A percentile compares a stretch with the other conserved stretches of the same genome.
phyloP scores from a whole-genome alignment of 148 eudicot genomes.

The Salicornia ramosissima region DNA sequence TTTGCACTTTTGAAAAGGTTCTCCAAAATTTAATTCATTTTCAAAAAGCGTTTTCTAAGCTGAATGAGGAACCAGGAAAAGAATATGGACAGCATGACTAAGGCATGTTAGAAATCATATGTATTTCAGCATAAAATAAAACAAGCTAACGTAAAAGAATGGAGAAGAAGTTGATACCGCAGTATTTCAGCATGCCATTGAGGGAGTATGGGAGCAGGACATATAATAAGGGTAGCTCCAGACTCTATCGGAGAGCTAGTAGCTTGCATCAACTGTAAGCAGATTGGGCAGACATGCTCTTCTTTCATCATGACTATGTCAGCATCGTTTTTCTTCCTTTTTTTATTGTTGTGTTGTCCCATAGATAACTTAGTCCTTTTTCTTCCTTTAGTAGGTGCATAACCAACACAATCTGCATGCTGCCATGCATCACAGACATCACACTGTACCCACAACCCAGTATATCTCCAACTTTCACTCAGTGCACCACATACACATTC shows the following conservation, averaged over 20 bases:
- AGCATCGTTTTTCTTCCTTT: conserved; percentile 37
- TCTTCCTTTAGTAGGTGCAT: conserved; percentile 34
- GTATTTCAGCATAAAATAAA: no score
- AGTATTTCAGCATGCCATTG: conserved; percentile 97
- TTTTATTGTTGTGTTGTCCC: conserved; percentile 23
- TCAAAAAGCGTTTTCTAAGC: no score
- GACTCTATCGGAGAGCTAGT: conserved; percentile 69
- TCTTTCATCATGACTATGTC: conserved; percentile 46
- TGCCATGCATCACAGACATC: conserved; percentile 99
- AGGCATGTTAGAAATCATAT: no score
- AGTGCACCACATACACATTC: conserved; percentile 96
- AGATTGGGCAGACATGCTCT: conserved; percentile 60
- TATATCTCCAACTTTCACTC: conserved; percentile 67
- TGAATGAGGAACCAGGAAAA: background rate
- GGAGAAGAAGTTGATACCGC: conserved; percentile 46
- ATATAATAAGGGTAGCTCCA: conserved; percentile 91
- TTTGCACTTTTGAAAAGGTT: no score
- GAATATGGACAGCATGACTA: background rate
- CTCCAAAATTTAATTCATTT: no score
- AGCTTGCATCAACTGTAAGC: conserved; percentile 69
- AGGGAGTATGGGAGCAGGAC: conserved; percentile 88
- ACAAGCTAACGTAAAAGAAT: conserved; percentile 1
- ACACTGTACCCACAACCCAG: conserved; percentile 96
- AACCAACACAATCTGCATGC: conserved; percentile 90
- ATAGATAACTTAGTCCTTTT: conserved; percentile 26